Conservation (phyloP, 2,329 filamentous ascomycete species). For the Ceratocystis ficicola region DNA sequence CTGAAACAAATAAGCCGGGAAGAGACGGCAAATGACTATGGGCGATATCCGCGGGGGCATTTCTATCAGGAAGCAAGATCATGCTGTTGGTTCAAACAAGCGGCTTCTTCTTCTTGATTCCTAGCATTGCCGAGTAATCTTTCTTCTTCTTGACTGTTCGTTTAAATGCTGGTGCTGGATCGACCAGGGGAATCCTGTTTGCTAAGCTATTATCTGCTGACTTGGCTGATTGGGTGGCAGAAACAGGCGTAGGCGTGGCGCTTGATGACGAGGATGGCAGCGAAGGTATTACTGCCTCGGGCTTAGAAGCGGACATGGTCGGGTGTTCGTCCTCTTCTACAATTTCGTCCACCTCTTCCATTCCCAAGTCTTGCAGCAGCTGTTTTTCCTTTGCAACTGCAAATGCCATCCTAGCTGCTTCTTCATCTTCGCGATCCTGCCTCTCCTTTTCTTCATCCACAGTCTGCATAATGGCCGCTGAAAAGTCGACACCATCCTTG, state of each 20-base stretch:
- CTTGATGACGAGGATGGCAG: background rate
- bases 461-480: conserved; percentile 38
- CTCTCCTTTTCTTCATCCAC: conserved; percentile 49
- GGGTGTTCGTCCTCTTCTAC: conserved; percentile 16
- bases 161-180: conserved; percentile 42
- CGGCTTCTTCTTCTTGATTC: conserved; percentile 74
- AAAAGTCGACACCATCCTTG: conserved; percentile 52
- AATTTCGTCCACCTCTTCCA: conserved; percentile 27
- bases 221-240: background rate
- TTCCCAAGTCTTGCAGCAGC: conserved; percentile 40
- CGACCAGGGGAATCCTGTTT: conserved; percentile 23
- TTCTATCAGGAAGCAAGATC: conserved; percentile 7
- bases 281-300: background rate
- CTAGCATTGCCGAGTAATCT: conserved; percentile 58
- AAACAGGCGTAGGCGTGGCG: background rate
- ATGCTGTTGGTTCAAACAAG: conserved; percentile 35
- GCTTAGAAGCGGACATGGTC: background rate
- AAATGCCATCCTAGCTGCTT: conserved; percentile 70
- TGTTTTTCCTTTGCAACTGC: conserved; percentile 46
- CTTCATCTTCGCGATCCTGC: conserved; percentile 70
- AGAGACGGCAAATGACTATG: background rate
- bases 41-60: no score
- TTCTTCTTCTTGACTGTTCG: conserved; percentile 78
- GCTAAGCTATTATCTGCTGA: conserved; percentile 22
- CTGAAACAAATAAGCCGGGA: background rate